Evolutionary conservation across 202 grass and related monocot species (phyloP).

Genomic region (Zoysia matrella): DNA sequence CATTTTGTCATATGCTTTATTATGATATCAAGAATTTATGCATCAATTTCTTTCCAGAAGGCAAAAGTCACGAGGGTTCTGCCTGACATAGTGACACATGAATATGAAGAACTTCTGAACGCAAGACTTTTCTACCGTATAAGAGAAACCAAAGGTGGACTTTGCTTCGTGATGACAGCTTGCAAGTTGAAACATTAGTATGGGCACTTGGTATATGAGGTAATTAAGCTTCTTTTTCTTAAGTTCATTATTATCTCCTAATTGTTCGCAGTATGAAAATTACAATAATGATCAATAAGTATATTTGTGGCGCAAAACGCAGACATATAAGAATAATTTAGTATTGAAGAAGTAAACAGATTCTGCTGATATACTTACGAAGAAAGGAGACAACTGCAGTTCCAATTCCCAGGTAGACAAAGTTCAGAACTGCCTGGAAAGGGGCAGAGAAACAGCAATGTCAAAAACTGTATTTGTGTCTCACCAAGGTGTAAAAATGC

Average conservation of each 20-base stretch:
- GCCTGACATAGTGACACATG: neutral
- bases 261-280: too few species aligned
- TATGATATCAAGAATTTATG: neutral
- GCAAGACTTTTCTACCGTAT: neutral
- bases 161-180: constrained; percentile 13
- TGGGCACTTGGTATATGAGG: neutral
- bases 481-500: neutral
- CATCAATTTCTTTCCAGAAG: neutral
- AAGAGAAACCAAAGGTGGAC: neutral
- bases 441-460: constrained; percentile 3
- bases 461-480: neutral
- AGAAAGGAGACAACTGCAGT: constrained; percentile 64
- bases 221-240: too few species aligned
- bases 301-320: neutral
- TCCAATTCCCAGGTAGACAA: constrained; percentile 77
- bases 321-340: too few species aligned
- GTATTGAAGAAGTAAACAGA: neutral
- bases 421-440: constrained; percentile 66
- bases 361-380: constrained; percentile 56
- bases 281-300: neutral
- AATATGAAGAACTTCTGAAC: neutral
- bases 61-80: neutral
- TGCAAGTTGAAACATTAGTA: neutral
- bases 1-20: neutral
- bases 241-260: too few species aligned